These are phyloP conservation scores for Xerocomus cyaneibrunnescens DNA, from an alignment of 1,284 basidiomycete species.

Conservation along the genomic window DNA sequence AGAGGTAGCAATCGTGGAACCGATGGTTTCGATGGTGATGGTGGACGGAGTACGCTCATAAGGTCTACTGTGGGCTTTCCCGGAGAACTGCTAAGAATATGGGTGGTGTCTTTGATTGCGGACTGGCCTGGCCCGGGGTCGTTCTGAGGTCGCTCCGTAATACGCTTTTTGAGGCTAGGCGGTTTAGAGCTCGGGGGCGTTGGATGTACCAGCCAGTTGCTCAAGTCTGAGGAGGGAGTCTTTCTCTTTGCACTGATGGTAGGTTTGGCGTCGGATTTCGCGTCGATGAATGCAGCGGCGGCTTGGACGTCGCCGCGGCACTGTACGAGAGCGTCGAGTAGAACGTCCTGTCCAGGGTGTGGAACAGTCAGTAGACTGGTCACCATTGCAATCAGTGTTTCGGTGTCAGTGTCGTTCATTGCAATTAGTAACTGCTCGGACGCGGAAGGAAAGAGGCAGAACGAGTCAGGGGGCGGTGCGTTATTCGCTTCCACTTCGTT, in stretches of 20 bases:
- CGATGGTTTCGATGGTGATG: constrained; percentile 43
- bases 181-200: constrained; percentile 23
- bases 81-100: constrained; percentile 12
- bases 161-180: constrained; percentile 26
- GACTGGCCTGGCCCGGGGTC: constrained; percentile 1
- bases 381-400: constrained; percentile 64
- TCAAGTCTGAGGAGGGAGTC: constrained; percentile 45
- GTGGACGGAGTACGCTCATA: constrained; percentile 56
- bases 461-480: constrained; percentile 1
- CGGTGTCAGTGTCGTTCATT: constrained; percentile 54
- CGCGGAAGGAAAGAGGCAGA: neutral
- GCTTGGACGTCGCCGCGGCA: constrained; percentile 59
- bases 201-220: constrained; percentile 50
- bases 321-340: constrained; percentile 63
- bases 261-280: constrained; percentile 14
- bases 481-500: neutral
- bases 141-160: constrained; percentile 1
- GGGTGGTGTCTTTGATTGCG: constrained; percentile 23
- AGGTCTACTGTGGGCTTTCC: constrained; percentile 44
- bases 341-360: constrained; percentile 37
- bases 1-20: constrained; percentile 52
- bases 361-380: constrained; percentile 53
- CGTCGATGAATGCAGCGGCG: constrained; percentile 49
- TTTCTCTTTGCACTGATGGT: constrained; percentile 39
- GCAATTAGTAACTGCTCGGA: neutral